Base-by-base conservation (phyloP, 257 asterid genomes). In the Penstemon davidsonii region DNA sequence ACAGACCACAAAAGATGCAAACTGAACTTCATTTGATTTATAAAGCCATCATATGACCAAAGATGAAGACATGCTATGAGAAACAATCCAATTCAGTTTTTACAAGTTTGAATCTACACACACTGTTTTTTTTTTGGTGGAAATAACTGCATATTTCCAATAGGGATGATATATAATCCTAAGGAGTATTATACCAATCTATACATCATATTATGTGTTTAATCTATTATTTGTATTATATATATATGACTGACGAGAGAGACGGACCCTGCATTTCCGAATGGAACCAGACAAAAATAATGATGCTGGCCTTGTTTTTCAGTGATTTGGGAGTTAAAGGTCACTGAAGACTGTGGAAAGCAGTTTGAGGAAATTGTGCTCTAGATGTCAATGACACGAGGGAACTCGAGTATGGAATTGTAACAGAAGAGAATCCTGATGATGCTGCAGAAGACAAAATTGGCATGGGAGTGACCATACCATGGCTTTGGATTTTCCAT, bases 371-470 rank as follows among this genome's bases (percentile, higher is more conserved):
- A 61, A 43, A 79, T 66, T 85, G 79, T 43, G 78, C 42, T 62
- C 62, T 78, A 68, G 86, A 63, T 25, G 81, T 65, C 44, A 76
- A 55, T 10, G 84, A 72, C 67, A 76, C 65, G 68, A 80, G 75
- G 36, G 87, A 41, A 73, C 65, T 70, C 19, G 84, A 62, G 70
- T 65, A 78, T 5, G 73, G 73, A 60, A 81, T 36, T 12, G 82
- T 78, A 55, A 75, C 43, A 62, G 95, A 75, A 76, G 96, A 84
- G 95, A 87, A 87, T 90, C 95, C 93, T 87, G 96, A 87, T 90
- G 96, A 87, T 90, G 95, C 96, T 90, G 95, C 95, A 67, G 96
- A 73, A 67, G 89, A 67, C 75, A 78, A 80, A 58, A 84, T 41
- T 15, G 88, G 86, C 66, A 81, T 72, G 4, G 87, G 74, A 45